Base-by-base conservation (phyloP, 768 basidiomycete genomes). In the Serendipita indica region DNA sequence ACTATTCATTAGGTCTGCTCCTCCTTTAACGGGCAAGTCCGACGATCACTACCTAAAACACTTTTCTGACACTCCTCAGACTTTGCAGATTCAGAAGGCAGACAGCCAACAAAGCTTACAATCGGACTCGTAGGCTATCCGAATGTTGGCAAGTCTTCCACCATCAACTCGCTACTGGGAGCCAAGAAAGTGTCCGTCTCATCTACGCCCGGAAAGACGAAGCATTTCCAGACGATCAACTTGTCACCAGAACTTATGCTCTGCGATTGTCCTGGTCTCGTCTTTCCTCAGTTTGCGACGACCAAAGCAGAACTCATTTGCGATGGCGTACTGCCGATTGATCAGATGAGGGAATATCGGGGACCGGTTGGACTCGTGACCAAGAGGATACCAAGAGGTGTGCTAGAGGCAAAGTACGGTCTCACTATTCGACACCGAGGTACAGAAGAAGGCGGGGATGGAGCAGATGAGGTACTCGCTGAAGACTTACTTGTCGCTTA, bases 111-210 rank as follows among this genome's bases (percentile, higher is more conserved):
- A 25, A 89, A 80, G 67, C 74, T 89, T 2, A 80, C 83, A 3
- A 82, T 96, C 35, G 91, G 91, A 32, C 80, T 99, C 13, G 96
- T 99, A 39, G 96, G 96, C 28, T 98, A 99, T 68, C 96, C 96
- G 0, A 99, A 99, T 66, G 94, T 97, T 22, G 96, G 96, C 14
- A 99, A 99, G 71, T 98, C 94, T 0, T 93, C 90, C 61, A 92
- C 96, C 3, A 93, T 99, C 66, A 99, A 99, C 68, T 87, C 94
- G 3, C 77, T 99, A 4, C 76, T 99, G 3, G 96, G 94, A 34
- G 86, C 91, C 69, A 94, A 96, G 74, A 91, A 89, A 77, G 96
- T 99, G 62, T 96, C 91, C 67, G 96, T 99, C 27, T 98, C 94
- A 3, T 83, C 94, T 0, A 99, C 96, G 0, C 96, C 96, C 0